Evolutionary conservation across 1,284 basidiomycete species (phyloP).

Genomic region (Wolfiporia cocos): DNA sequence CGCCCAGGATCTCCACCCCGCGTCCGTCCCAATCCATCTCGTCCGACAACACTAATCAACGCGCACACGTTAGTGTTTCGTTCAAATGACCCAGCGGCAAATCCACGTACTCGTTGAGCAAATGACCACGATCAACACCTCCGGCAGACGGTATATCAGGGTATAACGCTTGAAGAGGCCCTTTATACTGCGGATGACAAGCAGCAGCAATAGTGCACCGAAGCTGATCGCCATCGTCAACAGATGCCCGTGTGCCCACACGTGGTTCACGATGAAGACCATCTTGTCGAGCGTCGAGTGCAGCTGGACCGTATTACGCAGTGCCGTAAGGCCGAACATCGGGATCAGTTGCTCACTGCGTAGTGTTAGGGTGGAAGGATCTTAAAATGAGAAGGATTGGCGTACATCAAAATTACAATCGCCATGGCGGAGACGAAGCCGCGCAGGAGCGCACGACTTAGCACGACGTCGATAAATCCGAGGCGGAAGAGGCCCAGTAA

Average conservation of each 20-base stretch:
- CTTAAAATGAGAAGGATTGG: slow-evolving; percentile 7
- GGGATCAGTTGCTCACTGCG: slow-evolving; percentile 74
- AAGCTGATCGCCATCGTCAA: slow-evolving; percentile 74
- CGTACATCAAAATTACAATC: slow-evolving; percentile 68
- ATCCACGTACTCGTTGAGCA: slow-evolving; percentile 64
- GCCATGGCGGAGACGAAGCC: slow-evolving; percentile 85
- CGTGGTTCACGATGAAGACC: slow-evolving; percentile 67
- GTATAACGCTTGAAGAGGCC: slow-evolving; percentile 45
- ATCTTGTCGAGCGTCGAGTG: slow-evolving; percentile 72
- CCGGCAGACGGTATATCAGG: slow-evolving; percentile 78
- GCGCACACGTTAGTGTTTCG: no score
- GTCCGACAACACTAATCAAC: slow-evolving; percentile 63
- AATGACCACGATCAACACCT: slow-evolving; percentile 77
- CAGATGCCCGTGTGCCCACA: slow-evolving; percentile 49
- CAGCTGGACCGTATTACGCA: slow-evolving; percentile 51
- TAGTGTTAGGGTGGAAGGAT: slow-evolving; percentile 4
- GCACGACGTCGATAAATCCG: slow-evolving; percentile 91
- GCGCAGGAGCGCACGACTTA: slow-evolving; percentile 82
- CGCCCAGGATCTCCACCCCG: slow-evolving; percentile 80
- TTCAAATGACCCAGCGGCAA: no score
- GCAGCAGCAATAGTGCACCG: slow-evolving; percentile 54
- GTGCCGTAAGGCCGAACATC: slow-evolving; percentile 68
- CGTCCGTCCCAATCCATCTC: slow-evolving; percentile 69
- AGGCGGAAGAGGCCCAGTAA: slow-evolving; percentile 83
- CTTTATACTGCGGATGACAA: slow-evolving; percentile 55